Conservation (phyloP, 345 rosid species). For the rapeseed (Brassica napus) region Da-Ae NC_063445.1:51855001-51855500, state of each 20-base stretch:
- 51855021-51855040: neutral
- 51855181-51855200: slow-evolving; percentile 24
- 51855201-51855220: slow-evolving; percentile 22
- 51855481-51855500: neutral
- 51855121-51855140: neutral
- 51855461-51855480: neutral
- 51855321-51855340: neutral
- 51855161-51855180: slow-evolving; percentile 27
- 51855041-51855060: neutral
- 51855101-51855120: neutral
- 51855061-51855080: neutral
- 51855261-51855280: neutral
- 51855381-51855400: neutral
- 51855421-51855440: neutral
- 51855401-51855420: neutral
- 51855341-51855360: neutral
- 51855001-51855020: neutral
- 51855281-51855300: neutral
- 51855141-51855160: slow-evolving; percentile 9
- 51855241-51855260: neutral
- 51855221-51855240: neutral
- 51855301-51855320: slow-evolving; percentile 14
- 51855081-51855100: neutral
- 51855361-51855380: slow-evolving; percentile 4
- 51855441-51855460: neutral